A percentile compares a stretch with the other conserved stretches of the same genome.
phyloP scores from a whole-genome alignment of 805 yeast species.

The Torulaspora gathmanii region DNA sequence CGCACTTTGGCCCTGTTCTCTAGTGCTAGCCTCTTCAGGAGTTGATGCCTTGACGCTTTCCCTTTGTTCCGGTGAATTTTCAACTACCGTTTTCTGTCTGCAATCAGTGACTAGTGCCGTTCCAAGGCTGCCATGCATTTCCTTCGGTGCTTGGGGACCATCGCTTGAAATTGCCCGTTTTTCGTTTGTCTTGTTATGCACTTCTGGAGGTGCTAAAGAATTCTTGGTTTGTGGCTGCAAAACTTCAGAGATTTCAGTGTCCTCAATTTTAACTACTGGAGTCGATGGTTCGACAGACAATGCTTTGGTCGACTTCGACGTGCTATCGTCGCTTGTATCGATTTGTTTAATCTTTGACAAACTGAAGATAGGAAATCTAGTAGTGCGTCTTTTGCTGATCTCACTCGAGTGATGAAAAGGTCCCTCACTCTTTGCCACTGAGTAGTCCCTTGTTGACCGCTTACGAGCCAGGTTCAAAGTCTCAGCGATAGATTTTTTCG shows the following conservation, averaged over 20 bases:
- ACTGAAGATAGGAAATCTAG: slow-evolving; percentile 26
- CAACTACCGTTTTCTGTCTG: too few species aligned
- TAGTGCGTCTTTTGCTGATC: slow-evolving; percentile 1
- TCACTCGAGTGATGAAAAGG: slow-evolving; percentile 10
- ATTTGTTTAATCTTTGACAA: slow-evolving; percentile 19
- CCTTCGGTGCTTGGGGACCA: too few species aligned
- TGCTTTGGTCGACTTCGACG: background rate
- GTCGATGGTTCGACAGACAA: background rate
- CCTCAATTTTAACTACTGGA: slow-evolving; percentile 9
- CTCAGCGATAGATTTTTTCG: slow-evolving; percentile 30
- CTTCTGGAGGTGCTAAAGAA: background rate
- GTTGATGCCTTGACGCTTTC: background rate
- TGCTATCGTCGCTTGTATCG: slow-evolving; percentile 8
- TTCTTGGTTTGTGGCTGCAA: background rate
- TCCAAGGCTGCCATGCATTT: too few species aligned
- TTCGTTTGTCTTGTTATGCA: background rate
- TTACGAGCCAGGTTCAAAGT: slow-evolving; percentile 22
- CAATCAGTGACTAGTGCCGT: background rate
- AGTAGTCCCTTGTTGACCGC: slow-evolving; percentile 10
- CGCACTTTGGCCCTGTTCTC: background rate
- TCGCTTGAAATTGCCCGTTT: too few species aligned
- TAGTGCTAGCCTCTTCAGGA: background rate
- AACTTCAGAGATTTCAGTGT: background rate
- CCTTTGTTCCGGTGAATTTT: too few species aligned
- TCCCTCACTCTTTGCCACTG: slow-evolving; percentile 13